These are phyloP conservation scores for Dictyostelium purpureum DNA, from an alignment of 78 protist genomes.

Conservation along the genomic window DNA sequence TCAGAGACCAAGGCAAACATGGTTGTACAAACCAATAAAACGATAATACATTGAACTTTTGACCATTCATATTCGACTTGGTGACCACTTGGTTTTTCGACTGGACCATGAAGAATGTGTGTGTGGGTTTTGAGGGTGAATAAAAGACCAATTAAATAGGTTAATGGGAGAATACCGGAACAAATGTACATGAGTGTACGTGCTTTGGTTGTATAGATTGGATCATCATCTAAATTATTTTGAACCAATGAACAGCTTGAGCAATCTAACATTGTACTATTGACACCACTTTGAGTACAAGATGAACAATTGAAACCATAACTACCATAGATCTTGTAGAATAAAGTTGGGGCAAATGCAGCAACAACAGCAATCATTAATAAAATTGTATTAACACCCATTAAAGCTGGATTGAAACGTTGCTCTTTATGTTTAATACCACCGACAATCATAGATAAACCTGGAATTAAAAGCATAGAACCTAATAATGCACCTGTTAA, in stretches of 20 bases:
- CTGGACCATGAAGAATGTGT: conserved; percentile 63
- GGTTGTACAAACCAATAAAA: conserved; percentile 75
- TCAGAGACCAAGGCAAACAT: conserved; percentile 84
- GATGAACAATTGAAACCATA: conserved; percentile 29
- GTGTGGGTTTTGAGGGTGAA: conserved; percentile 92
- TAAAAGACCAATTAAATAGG: conserved; percentile 86
- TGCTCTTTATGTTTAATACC: conserved; percentile 89
- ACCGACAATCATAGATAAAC: conserved; percentile 88
- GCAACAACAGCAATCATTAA: conserved; percentile 86
- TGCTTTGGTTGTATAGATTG: conserved; percentile 69
- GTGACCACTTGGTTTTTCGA: neutral
- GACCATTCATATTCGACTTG: conserved; percentile 76
- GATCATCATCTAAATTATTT: conserved; percentile 55
- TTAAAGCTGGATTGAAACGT: conserved; percentile 83
- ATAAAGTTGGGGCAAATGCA: conserved; percentile 85
- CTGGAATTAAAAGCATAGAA: conserved; percentile 87
- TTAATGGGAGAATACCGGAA: conserved; percentile 79
- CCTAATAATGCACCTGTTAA: conserved; percentile 88
- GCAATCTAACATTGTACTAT: neutral
- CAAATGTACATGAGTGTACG: conserved; percentile 75
- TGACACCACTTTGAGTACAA: conserved; percentile 18
- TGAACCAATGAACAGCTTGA: conserved; percentile 15
- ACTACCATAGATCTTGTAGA: conserved; percentile 75
- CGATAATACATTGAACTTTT: conserved; percentile 45
- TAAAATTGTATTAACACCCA: conserved; percentile 81